A percentile compares a stretch with the other conserved stretches of the same genome.
Evolutionary conservation across 2,329 filamentous ascomycete genomes (phyloP).

Genomic region (Microsporum ferrugineum): DNA sequence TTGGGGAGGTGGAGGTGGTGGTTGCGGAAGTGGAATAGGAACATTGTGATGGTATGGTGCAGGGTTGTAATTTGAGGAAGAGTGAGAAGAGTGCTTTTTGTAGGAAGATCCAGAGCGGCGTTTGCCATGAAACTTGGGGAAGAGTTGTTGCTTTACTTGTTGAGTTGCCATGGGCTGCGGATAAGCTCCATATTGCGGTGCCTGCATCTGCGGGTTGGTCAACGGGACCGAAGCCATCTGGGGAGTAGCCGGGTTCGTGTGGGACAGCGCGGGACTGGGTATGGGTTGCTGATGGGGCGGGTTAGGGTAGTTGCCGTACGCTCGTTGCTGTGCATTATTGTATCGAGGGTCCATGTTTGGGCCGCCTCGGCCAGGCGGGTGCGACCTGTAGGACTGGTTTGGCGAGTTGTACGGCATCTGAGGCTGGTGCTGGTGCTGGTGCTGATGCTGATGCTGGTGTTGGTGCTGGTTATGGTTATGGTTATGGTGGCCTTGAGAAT

Average conservation of each 20-base stretch:
- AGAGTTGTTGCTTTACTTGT: constrained; percentile 44
- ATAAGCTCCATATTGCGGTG: constrained; percentile 48
- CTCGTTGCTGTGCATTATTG: constrained; percentile 33
- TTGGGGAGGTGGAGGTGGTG: constrained; percentile 15
- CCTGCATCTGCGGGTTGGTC: constrained; percentile 52
- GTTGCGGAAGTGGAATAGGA: constrained; percentile 2
- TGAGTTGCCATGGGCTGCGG: constrained; percentile 46
- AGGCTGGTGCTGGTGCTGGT: constrained; percentile 32
- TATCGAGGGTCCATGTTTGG: constrained; percentile 44
- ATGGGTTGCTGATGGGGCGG: constrained; percentile 51
- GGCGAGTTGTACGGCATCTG: constrained; percentile 44
- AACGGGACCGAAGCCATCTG: constrained; percentile 62
- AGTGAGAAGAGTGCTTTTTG: constrained; percentile 17
- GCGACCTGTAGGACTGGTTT: constrained; percentile 40
- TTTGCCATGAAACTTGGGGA: background rate
- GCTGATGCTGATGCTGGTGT: constrained; percentile 40
- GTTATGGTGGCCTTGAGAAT: constrained; percentile 27
- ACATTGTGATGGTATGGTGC: constrained; percentile 17
- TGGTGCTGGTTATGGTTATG: background rate
- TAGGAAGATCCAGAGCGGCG: constrained; percentile 24
- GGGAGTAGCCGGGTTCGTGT: constrained; percentile 57
- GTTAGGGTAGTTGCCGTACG: constrained; percentile 44
- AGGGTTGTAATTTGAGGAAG: constrained; percentile 13
- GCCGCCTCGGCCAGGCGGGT: constrained; percentile 40
- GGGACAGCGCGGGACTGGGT: constrained; percentile 54